Evolutionary conservation across 345 rosid genomes (phyloP).

Genomic region (Populus euphratica): DNA sequence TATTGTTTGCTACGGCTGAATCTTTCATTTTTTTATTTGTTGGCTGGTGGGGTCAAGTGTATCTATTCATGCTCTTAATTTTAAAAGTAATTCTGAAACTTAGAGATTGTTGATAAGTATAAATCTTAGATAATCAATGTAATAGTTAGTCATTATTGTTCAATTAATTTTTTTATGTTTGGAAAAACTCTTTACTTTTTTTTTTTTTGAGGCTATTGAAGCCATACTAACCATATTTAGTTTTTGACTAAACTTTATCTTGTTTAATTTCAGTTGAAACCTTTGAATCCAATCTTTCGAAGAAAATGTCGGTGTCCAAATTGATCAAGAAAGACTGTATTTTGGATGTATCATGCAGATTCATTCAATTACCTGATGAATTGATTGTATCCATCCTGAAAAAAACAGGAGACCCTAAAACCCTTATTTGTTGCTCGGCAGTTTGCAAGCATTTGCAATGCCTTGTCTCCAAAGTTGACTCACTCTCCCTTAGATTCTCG

Average conservation of each 20-base stretch:
- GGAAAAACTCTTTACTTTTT: too few relatives aligned
- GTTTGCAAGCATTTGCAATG: background rate
- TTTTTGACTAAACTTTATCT: background rate
- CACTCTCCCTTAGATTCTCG: background rate
- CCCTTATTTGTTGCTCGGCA: background rate
- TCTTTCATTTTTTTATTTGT: background rate
- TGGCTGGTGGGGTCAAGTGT: too few relatives aligned
- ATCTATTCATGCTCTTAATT: background rate
- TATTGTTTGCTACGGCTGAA: too few relatives aligned
- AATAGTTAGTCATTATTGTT: too few relatives aligned
- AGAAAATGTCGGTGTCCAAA: background rate
- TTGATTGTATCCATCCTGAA: background rate
- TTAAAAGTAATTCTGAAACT: background rate
- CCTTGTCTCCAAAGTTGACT: background rate
- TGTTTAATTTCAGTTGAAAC: background rate
- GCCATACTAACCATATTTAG: background rate
- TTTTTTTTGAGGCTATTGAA: background rate
- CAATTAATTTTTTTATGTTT: too few relatives aligned
- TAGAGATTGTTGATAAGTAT: too few relatives aligned
- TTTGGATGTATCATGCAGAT: background rate
- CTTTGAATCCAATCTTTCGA: background rate
- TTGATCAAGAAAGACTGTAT: background rate
- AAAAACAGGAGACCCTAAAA: background rate
- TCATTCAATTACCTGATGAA: background rate
- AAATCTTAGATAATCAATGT: too few relatives aligned